Evolutionary conservation across 1,139 yeast species (phyloP).

Genomic region (Blastobotrys illinoisensis): DNA sequence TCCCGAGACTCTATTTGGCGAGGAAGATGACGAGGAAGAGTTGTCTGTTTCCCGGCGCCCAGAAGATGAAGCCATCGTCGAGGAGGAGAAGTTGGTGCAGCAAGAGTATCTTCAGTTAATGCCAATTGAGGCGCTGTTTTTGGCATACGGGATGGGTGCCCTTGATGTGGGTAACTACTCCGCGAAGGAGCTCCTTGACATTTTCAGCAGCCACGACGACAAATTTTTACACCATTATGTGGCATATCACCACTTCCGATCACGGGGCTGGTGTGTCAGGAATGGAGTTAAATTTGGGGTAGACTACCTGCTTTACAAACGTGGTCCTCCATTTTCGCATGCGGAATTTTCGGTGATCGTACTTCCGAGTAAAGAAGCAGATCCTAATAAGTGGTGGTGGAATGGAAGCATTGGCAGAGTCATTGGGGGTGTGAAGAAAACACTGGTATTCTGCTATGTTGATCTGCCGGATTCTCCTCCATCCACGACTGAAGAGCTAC

Average conservation of each 20-base stretch:
- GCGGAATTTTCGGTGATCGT: constrained; percentile 74
- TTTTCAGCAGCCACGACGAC: constrained; percentile 13
- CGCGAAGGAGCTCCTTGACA: constrained; percentile 14
- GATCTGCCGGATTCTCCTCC: constrained; percentile 38
- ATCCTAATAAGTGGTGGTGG: constrained; percentile 50
- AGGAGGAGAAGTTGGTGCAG: constrained; percentile 36
- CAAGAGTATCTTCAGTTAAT: constrained; percentile 70
- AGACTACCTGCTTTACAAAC: constrained; percentile 69
- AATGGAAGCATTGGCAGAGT: constrained; percentile 70
- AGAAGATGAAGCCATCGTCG: constrained; percentile 32
- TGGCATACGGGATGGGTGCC: constrained; percentile 48
- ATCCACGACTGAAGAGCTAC: constrained; percentile 5
- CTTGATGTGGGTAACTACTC: constrained; percentile 27
- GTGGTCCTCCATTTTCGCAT: constrained; percentile 95
- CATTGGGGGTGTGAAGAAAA: constrained; percentile 81
- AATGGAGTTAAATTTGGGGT: constrained; percentile 90
- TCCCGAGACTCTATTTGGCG: background rate
- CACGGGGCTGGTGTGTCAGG: constrained; percentile 92
- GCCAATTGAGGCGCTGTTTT: constrained; percentile 70
- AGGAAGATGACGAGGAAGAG: background rate
- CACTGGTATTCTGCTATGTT: constrained; percentile 63
- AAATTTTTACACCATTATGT: constrained; percentile 45
- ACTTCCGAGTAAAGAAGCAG: constrained; percentile 36
- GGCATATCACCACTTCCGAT: constrained; percentile 80
- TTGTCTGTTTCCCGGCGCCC: constrained; percentile 10